Conservation (phyloP, 2,329 filamentous ascomycete species). For the Tolypocladium paradoxum region DNA sequence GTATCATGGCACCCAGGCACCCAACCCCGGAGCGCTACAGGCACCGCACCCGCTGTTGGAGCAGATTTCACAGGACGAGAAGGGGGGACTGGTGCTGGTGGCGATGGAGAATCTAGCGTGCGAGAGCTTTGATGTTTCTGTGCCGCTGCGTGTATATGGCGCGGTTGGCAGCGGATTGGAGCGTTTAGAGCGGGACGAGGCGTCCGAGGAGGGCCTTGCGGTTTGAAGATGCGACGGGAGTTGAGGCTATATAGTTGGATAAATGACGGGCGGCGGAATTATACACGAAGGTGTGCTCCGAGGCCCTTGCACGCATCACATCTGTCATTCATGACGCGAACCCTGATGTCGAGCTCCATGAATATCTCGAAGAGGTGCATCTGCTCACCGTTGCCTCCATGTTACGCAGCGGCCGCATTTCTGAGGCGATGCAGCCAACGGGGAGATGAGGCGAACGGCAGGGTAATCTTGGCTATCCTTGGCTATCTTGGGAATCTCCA, state of each 20-base stretch:
- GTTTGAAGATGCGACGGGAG: conserved; percentile 17
- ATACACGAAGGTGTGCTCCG: background rate
- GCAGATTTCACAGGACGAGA: conserved; percentile 66
- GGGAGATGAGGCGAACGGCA: background rate
- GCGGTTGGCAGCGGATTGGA: conserved; percentile 47
- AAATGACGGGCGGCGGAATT: background rate
- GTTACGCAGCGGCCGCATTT: background rate
- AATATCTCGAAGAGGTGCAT: background rate
- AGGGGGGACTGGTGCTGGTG: conserved; percentile 62
- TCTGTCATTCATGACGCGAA: background rate
- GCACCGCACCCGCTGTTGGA: conserved; percentile 52
- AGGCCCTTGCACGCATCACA: background rate
- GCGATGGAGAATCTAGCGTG: conserved; percentile 69
- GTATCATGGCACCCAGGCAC: conserved; percentile 25
- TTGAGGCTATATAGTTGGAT: background rate
- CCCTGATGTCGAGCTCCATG: background rate
- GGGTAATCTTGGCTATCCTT: background rate
- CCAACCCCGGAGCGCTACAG: conserved; percentile 10
- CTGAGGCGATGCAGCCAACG: background rate
- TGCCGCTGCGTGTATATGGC: conserved; percentile 73
- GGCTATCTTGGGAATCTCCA: background rate
- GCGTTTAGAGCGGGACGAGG: conserved; percentile 44
- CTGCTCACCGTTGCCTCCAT: background rate
- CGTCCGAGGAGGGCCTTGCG: conserved; percentile 32
- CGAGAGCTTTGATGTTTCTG: conserved; percentile 83